These are phyloP conservation scores for Agaricus bisporus DNA, from an alignment of 768 basidiomycete species.

Conservation along the genomic window DNA sequence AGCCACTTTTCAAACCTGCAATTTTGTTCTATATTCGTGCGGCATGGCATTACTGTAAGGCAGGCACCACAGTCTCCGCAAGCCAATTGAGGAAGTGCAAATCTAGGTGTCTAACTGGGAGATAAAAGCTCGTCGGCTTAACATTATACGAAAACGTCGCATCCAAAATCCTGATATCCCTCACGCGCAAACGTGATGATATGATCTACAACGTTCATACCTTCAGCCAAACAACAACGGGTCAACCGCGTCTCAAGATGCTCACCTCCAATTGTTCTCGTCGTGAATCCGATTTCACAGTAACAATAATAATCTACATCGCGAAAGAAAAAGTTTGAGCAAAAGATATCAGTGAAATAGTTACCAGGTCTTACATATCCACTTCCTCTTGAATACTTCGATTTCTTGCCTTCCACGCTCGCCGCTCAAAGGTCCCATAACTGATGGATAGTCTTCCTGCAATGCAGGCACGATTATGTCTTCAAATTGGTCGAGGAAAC, in stretches of 20 bases:
- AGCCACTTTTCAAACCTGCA: no score
- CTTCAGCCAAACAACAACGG: constrained; percentile 1
- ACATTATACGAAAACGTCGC: constrained; percentile 30
- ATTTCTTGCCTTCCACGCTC: constrained; percentile 35
- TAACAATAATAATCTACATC: constrained; percentile 43
- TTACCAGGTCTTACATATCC: constrained; percentile 48
- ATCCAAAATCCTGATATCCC: constrained; percentile 55
- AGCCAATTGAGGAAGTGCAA: no score
- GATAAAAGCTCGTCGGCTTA: background rate
- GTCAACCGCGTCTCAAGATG: constrained; percentile 32
- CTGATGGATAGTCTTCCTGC: constrained; percentile 50
- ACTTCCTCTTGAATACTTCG: constrained; percentile 70
- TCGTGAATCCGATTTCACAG: constrained; percentile 70
- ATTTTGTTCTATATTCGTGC: no score
- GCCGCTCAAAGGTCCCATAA: constrained; percentile 34
- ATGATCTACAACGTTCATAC: constrained; percentile 36
- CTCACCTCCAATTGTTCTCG: constrained; percentile 57
- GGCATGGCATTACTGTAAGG: no score
- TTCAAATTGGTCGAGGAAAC: constrained; percentile 57
- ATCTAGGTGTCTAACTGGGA: no score
- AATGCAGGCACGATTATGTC: constrained; percentile 53
- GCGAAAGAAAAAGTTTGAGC: background rate
- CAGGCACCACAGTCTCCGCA: no score
- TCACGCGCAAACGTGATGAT: constrained; percentile 62
- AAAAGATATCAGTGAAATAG: background rate